Percentiles rank a stretch among this genome's conserved stretches.
Conservation (phyloP, 2,329 filamentous ascomycete genomes). For the Aspergillus ochraceoroseus region DNA sequence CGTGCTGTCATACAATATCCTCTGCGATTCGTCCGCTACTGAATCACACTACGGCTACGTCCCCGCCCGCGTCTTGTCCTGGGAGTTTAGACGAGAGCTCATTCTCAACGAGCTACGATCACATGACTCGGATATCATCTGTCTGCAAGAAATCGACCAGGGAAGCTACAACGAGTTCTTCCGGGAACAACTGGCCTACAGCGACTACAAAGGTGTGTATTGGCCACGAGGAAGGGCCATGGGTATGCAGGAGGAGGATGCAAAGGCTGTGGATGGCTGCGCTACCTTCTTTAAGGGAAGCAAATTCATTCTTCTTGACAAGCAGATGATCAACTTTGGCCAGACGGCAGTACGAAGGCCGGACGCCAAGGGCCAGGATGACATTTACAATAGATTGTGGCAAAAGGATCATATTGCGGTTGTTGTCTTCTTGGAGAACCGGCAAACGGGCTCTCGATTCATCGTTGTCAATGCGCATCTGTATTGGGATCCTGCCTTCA, state of each 20-base stretch:
- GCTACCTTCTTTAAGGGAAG: conserved; percentile 94
- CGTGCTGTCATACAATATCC: conserved; percentile 88
- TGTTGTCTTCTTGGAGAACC: conserved; percentile 86
- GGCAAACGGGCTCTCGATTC: conserved; percentile 79
- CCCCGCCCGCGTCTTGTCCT: conserved; percentile 71
- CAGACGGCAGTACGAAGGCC: conserved; percentile 88
- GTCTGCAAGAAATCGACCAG: conserved; percentile 87
- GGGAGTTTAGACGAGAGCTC: conserved; percentile 78
- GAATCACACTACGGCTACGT: conserved; percentile 83
- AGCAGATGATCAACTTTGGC: conserved; percentile 87
- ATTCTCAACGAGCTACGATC: conserved; percentile 77
- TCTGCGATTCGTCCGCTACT: conserved; percentile 91
- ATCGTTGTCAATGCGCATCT: conserved; percentile 93
- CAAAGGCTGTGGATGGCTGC: conserved; percentile 87
- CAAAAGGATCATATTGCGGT: conserved; percentile 96
- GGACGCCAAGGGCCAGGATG: conserved; percentile 95
- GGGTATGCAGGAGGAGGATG: conserved; percentile 87
- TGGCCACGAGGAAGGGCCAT: conserved; percentile 85
- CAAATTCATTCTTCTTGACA: conserved; percentile 91
- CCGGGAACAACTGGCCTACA: conserved; percentile 74
- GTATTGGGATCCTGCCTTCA: conserved; percentile 85
- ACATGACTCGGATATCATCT: conserved; percentile 81
- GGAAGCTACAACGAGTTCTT: conserved; percentile 91
- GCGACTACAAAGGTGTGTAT: conserved; percentile 90
- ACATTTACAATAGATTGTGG: conserved; percentile 98